Evolutionary conservation across 768 basidiomycete genomes (phyloP), one percentile per base, ranked within the genome.

Genomic region (Rhizopogon rudus): DNA sequence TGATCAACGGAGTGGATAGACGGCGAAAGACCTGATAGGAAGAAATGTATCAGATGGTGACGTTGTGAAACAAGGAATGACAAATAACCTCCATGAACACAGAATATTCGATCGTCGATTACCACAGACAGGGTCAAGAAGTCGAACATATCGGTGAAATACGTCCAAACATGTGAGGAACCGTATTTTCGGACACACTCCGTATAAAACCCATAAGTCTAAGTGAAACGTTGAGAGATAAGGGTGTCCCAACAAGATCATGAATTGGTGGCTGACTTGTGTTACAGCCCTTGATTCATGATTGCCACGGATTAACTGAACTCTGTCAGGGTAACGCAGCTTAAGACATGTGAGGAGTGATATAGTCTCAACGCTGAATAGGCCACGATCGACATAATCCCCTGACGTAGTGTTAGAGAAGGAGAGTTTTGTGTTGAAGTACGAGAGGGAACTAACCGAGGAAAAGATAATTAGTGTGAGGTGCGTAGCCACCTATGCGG

Each of bases 101-200:
- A 99, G 71, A 99, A 98, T 80, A 99, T 98, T 65, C 87, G 87
- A 76, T 99, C 94, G 74, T 99, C 97, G 63, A 99, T 98, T 58
- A 99, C 97, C 54, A 96, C 95, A 35, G 92, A 94, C 54, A 99
- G 77, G 10, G 97, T 98, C 62, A 99, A 74, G 76, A 94, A 99
- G 77, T 99, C 97, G 72, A 99, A 99, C 96, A 99, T 97, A 74
- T 99, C 97, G 57, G 97, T 99, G 66, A 99, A 98, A 72, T 98
- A 98, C 28, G 93, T 94, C 97, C 97, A 99, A 35, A 98, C 96
- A 63, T 90, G 88, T 33, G 94, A 86, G 2, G 91, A 88, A 53
- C 94, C 95, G 64, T 99, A 99, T 74, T 99, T 99, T 41, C 95
- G 82, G 20, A 96, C 86, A 66, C 97, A 98, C 78, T 99, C 97